Conservation (phyloP, 2,329 filamentous ascomycete species). For the Fusarium buxicola region DNA sequence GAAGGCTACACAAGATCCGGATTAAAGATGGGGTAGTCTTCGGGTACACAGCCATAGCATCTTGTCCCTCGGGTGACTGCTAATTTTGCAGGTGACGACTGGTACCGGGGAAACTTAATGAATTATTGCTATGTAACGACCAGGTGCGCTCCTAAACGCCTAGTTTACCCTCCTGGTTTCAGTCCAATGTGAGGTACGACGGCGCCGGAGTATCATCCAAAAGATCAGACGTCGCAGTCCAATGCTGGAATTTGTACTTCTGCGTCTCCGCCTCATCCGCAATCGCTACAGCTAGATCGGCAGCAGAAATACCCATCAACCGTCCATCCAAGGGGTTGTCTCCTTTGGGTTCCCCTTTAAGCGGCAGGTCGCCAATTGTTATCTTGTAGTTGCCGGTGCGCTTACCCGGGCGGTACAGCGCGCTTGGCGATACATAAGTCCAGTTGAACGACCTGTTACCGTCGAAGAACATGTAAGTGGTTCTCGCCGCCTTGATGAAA, state of each 20-base stretch:
- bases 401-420: constrained; percentile 17
- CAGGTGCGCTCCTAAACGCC: no score
- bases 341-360: not conserved
- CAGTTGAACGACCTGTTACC: constrained; percentile 22
- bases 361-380: constrained; percentile 4
- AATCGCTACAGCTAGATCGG: constrained; percentile 23
- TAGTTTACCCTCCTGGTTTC: no score
- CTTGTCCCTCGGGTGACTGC: no score
- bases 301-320: constrained; percentile 13
- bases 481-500: constrained; percentile 13
- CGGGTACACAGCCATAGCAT: no score
- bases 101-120: no score
- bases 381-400: constrained; percentile 15
- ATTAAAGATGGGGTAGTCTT: no score
- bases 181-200: not conserved
- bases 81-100: no score
- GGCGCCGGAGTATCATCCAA: constrained; percentile 1
- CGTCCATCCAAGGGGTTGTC: constrained; percentile 4
- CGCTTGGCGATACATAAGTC: constrained; percentile 18
- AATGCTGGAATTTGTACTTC: not conserved
- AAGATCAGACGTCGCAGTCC: not conserved
- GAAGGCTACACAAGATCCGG: no score
- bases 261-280: constrained; percentile 22
- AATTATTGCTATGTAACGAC: no score
- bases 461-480: constrained; percentile 17